A percentile compares a stretch with the other conserved stretches of the same genome.
Conservation (phyloP, 139 green algal genomes). For the Raphidocelis subcapitata region DNA sequence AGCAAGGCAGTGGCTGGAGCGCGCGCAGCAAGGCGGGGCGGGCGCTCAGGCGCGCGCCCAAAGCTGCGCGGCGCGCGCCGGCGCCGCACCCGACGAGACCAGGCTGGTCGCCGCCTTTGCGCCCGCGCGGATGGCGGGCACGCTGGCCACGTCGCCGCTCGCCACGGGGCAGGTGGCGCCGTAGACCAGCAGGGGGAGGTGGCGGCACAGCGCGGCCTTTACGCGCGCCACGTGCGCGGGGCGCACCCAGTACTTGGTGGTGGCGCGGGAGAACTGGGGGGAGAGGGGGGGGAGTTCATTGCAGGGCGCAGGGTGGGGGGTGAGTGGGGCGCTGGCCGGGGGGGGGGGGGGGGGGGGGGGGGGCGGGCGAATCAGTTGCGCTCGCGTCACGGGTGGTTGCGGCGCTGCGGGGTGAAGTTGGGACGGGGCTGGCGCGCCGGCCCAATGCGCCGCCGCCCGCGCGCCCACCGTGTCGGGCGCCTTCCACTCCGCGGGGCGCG, state of each 20-base stretch:
- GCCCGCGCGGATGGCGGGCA: too few species aligned
- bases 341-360: neutral
- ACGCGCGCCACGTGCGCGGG: conserved; percentile 58
- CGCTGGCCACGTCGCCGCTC: too few species aligned
- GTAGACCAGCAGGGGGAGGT: conserved; percentile 84
- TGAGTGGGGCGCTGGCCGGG: neutral
- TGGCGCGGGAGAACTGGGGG: conserved; percentile 57
- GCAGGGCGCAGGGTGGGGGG: neutral
- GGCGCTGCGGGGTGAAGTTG: neutral
- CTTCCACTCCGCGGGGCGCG: neutral
- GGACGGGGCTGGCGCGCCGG: neutral
- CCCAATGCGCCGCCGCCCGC: too few species aligned
- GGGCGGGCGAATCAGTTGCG: neutral
- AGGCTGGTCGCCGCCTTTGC: too few species aligned
- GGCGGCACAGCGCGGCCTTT: conserved; percentile 61
- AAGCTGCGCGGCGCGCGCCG: too few species aligned
- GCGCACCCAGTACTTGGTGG: conserved; percentile 83
- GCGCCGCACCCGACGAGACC: too few species aligned
- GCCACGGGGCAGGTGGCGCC: conserved; percentile 23
- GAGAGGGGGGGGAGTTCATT: neutral
- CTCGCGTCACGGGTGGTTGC: neutral
- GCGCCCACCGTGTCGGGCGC: conserved; percentile 9
- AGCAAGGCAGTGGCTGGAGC: too few species aligned
- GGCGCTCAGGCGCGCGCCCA: too few species aligned
- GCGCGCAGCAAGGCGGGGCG: too few species aligned